Conservation (phyloP, 768 basidiomycete genomes). For the Arthromyces matolae region DNA sequence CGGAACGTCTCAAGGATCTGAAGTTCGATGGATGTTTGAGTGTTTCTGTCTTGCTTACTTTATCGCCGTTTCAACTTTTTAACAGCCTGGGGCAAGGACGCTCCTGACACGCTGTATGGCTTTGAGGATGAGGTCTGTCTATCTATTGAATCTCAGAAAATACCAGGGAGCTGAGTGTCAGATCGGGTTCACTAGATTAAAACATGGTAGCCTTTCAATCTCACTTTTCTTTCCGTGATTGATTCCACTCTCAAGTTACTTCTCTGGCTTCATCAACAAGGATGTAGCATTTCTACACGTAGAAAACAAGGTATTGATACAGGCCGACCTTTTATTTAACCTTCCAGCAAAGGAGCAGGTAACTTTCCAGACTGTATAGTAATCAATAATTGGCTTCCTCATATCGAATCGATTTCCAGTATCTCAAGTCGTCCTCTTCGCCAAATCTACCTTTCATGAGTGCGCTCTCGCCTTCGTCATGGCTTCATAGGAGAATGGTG, state of each 20-base stretch:
- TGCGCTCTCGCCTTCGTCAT: constrained; percentile 25
- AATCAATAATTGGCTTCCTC: too few species aligned
- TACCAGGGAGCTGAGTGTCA: neutral
- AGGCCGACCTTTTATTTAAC: constrained; percentile 79
- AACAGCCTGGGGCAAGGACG: constrained; percentile 52
- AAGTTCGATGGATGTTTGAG: constrained; percentile 57
- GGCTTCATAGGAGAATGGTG: constrained; percentile 25
- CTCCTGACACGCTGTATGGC: constrained; percentile 57
- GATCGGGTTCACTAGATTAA: constrained; percentile 31
- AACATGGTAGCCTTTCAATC: constrained; percentile 33
- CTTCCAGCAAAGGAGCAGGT: constrained; percentile 76
- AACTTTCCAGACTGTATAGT: neutral
- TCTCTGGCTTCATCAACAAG: constrained; percentile 61
- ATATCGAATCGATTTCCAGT: constrained; percentile 16
- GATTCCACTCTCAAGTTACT: constrained; percentile 40
- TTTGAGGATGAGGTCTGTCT: constrained; percentile 58
- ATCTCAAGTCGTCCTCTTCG: constrained; percentile 30
- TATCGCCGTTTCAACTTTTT: too few species aligned
- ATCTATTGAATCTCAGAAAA: neutral
- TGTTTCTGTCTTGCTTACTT: neutral
- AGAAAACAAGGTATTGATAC: constrained; percentile 59
- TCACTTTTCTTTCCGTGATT: neutral
- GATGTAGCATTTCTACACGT: constrained; percentile 79
- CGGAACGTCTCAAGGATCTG: constrained; percentile 46
- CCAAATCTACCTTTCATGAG: constrained; percentile 26